Evolutionary conservation across 441 rosid genomes (phyloP), one percentile per base, ranked within the genome.

Genomic region (Manihot esculenta): DNA sequence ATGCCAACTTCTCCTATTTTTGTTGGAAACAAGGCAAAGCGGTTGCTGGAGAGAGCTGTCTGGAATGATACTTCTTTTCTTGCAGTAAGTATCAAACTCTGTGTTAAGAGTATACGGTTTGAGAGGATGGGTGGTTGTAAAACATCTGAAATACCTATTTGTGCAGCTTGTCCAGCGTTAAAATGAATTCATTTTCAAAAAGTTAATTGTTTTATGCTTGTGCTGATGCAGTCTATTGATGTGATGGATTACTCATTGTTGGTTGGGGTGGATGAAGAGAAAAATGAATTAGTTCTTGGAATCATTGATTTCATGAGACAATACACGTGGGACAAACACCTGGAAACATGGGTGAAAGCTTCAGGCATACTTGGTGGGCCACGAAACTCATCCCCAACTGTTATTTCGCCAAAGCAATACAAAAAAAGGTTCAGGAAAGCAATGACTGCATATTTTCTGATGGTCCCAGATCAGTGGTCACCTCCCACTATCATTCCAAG

Each of bases 381-480:
- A 3, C 91, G 74, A 76, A 93, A 93, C 21, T 79, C 83, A 56
- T 64, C 93, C 10, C 99, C 98, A 33, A 90, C 99, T 0, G 98
- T 96, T 17, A 93, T 96, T 27, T 93, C 98, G 23, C 99, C 98
- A 15, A 87, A 86, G 82, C 96, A 96, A 75, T 91, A 93, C 86
- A 96, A 96, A 84, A 93, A 88, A 77, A 81, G 99, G 73, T 96
- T 93, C 82, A 85, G 99, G 83, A 96, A 93, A 82, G 98, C 99
- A 0, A 91, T 93, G 98, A 83, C 93, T 35, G 81, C 97, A 30
- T 93, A 93, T 82, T 96, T 91, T 71, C 83, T 96, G 72, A 93
- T 93, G 99, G 89, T 96, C 72, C 98, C 99, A 15, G 97, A 93
- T 85, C 94, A 91, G 24, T 93, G 97, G 99, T 90, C 93, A 24